Base-by-base conservation (phyloP, 2,329 filamentous ascomycete genomes). In the Cladobotryum mycophilum region DNA sequence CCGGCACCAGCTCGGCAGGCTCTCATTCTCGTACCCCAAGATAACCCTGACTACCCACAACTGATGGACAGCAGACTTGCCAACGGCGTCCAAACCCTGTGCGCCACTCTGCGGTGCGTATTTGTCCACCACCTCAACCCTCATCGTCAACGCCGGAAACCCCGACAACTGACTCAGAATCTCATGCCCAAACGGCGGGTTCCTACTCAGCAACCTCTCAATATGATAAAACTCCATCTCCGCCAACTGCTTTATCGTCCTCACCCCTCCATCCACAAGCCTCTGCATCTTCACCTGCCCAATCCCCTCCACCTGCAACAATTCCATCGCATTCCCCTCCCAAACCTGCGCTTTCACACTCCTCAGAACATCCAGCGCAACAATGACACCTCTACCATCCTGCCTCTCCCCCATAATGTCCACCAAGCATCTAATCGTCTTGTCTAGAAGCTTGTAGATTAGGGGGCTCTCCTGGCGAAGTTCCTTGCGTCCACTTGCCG, bases 251-350 rank as follows among this genome's bases (percentile, higher is more conserved):
- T 85, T 79, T 5, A 97, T 81, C 5, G 75, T 87, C 25, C 73
- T 81, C 48, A 97, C 79, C 1, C 84, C 82, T n/a, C 82, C 82
- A 37, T 78, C 76, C 3, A 82, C 78, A 41, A 97, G 76, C 64
- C 87, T 93, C 36, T 85, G 79, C 56, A 88, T 82, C n/a, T 81
- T 79, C 1, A 84, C 88, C 4, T 82, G 73, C 0, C 93, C 93
- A 54, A 97, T 80, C 3, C 83, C 80, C 0, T 88, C 82, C 2
- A 99, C 77, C 64, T 97, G 92, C 53, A 86, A 86, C 61, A 99
- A 78, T 58, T 96, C 88, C 18, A 86, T 75, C 0, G 88, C 81
- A 2, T 84, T 87, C 34, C 86, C 83, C 61, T 99, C 93, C 93
- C 91, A 96, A 1, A 76, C 74, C 1, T 79, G 80, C 2, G 90